Base-by-base conservation (phyloP, 352 stramenopile genomes). In the Phytophthora fragariaefolia region DNA sequence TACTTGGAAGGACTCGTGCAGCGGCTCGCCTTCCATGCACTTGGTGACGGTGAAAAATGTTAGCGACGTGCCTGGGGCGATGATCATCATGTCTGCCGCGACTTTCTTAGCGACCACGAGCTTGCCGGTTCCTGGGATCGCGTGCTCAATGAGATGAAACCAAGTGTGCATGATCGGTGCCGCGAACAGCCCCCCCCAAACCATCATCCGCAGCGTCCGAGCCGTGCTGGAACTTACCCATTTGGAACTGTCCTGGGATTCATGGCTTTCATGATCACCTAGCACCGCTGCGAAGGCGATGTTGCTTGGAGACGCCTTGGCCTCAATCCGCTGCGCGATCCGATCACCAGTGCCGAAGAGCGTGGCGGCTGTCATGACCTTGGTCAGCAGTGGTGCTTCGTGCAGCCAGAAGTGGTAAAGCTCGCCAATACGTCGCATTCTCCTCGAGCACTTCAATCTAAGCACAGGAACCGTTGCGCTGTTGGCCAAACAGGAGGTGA, bases 151-250 rank as follows among this genome's bases (percentile, higher is more conserved):
- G 18, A 93, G 48, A 13, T 87, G 74, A 56, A 96, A 96, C 64
- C 95, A 97, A 59, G 84, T 95, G 69, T 97, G 89, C 72, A 92
- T 93, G 64, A 78, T 79, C 6, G 89, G 89, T 9, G 89, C 89
- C 52, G 94, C 85, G 27, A 97, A 66, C 17, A 87, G 66, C 10
- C 95, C 80, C 17, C 89, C 89, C 68, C 95, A 97, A 24, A 96
- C 74, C 48, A 92, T 80, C 77, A 96, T 96, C 17, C 91, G 73
- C 9, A 80, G 47, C 10, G 86, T 87, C 42, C 89, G 76, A 2
- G 52, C 55, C 26, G 62, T 61, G 15, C 65, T 71, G 27, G 34
- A 18, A 20, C 54, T 72, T n/a, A 72, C 12, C 7, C 67, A 15
- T 26, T 45, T 30, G 5, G 18, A 13, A 13, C 50, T 15, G 20